These are phyloP conservation scores for Phytopythium kandeliae DNA, from an alignment of 352 stramenopile genomes.

Conservation along the genomic window DNA sequence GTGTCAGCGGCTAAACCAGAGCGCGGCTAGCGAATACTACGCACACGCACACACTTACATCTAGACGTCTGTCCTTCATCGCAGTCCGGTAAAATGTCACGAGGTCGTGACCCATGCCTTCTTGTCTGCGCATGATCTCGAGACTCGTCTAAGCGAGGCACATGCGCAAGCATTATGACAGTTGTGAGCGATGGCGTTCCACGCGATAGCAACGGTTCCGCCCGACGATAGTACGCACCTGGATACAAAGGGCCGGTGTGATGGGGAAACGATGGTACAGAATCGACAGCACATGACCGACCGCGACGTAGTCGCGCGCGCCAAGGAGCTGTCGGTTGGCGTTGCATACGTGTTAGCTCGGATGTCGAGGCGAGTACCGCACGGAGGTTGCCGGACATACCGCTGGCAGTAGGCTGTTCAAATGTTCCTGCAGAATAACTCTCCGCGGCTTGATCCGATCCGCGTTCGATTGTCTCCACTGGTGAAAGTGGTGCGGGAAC, in stretches of 20 bases:
- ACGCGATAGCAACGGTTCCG: neutral
- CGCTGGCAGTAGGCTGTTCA: neutral
- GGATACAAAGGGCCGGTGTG: slow-evolving; percentile 49
- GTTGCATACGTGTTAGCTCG: neutral
- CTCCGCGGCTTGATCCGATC: neutral
- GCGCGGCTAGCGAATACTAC: too few relatives aligned
- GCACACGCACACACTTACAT: neutral
- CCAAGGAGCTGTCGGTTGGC: slow-evolving; percentile 42
- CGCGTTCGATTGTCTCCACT: slow-evolving; percentile 30
- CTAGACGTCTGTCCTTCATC: slow-evolving; percentile 32
- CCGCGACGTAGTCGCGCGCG: slow-evolving; percentile 62
- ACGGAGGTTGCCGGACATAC: neutral
- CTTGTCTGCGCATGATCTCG: slow-evolving; percentile 62
- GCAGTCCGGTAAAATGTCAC: slow-evolving; percentile 49
- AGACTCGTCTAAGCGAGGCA: slow-evolving; percentile 47
- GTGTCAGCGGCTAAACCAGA: too few relatives aligned
- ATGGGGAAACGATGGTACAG: slow-evolving; percentile 67
- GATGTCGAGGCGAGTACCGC: neutral
- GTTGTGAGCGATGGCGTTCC: neutral
- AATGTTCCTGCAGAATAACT: neutral
- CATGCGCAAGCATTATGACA: neutral
- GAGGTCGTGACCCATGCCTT: slow-evolving; percentile 42
- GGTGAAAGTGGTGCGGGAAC: slow-evolving; percentile 34
- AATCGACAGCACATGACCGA: slow-evolving; percentile 53
- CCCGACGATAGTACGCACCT: slow-evolving; percentile 20